Base-by-base conservation (phyloP, 768 basidiomycete species). In the Lyophyllum semitale region DNA sequence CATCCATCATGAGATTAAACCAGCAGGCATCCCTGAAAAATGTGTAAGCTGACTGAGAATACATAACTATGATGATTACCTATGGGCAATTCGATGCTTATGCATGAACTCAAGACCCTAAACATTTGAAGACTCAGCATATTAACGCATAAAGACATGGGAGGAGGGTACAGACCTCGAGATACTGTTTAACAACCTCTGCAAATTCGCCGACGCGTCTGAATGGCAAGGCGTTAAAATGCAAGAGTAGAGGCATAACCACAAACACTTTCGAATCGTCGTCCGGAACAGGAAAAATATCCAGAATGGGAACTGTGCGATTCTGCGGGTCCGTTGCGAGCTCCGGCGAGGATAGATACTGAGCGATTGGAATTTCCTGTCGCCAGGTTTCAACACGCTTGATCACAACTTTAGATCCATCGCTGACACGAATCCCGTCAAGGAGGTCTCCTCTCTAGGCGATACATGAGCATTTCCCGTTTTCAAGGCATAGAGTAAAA, bases 221-320 rank as follows among this genome's bases (percentile, higher is more conserved):
- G 51, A 68, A 68, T 11, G 61, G 56, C 1, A 60, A 55, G 13
- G 12, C 12, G 8, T 61, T 35, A 13, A 66, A 64, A 5, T 38
- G 30, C 3, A 55, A 37, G 9, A 62, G 53, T 26, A 58, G 40
- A 4, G 63, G 63, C 57, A 65, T 63, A 4, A 64, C 59, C 15
- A 64, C 18, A 7, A 66, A 17, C 1, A 48, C 61, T 17, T 22
- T 22, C 30, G 12, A 32, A 32, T 12, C 30, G 30, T 32, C 30
- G 30, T 32, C 30, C 7, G 30, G 30, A 32, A 32, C 8, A 2
- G 51, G 55, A 11, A 68, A 52, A 7, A 61, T 44, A 25, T 66
- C 64, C 0, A 64, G 54, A n/a, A 69, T 38, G 4, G 62, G 65
- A 4, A 63, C 59, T 22, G 58, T 47, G 35, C 54, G 57, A 51